phyloP scores from a whole-genome alignment of 306 rosid genomes.

The Dalbergia cochinchinensis region DNA sequence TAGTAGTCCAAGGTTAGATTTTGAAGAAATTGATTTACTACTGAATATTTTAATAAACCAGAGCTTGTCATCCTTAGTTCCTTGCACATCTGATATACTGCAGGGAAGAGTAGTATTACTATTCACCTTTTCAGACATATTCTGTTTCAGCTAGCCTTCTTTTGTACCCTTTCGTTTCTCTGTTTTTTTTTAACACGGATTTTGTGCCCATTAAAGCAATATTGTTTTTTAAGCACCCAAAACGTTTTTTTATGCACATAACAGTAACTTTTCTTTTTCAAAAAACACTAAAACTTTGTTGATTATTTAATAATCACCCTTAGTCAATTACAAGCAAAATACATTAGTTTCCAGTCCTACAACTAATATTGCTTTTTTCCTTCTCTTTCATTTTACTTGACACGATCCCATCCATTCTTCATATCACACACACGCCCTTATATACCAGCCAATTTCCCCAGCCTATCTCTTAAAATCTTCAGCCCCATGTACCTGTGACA shows the following conservation, averaged over 20 bases:
- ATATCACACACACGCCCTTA: slow-evolving; percentile 41
- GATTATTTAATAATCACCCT: slow-evolving; percentile 38
- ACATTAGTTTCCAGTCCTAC: slow-evolving; percentile 45
- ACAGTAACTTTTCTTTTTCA: background rate
- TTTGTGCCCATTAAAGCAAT: no score
- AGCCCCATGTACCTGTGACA: slow-evolving; percentile 82
- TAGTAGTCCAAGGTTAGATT: background rate
- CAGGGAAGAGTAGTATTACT: no score
- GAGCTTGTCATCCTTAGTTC: slow-evolving; percentile 19
- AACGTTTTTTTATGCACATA: no score
- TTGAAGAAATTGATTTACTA: slow-evolving; percentile 17
- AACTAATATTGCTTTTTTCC: slow-evolving; percentile 7
- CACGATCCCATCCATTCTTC: slow-evolving; percentile 1
- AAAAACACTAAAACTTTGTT: slow-evolving; percentile 37
- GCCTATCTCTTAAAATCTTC: slow-evolving; percentile 73
- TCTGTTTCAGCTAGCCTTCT: background rate
- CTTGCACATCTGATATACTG: background rate
- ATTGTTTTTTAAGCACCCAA: background rate
- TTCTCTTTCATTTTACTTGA: background rate
- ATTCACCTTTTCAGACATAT: slow-evolving; percentile 1
- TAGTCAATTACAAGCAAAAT: slow-evolving; percentile 41
- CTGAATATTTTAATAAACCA: background rate
- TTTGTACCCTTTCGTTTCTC: no score
- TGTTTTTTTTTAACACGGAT: no score
- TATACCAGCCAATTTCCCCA: slow-evolving; percentile 64